Evolutionary conservation across 345 rosid species (phyloP).

Genomic region (Kernera saxatilis): DNA sequence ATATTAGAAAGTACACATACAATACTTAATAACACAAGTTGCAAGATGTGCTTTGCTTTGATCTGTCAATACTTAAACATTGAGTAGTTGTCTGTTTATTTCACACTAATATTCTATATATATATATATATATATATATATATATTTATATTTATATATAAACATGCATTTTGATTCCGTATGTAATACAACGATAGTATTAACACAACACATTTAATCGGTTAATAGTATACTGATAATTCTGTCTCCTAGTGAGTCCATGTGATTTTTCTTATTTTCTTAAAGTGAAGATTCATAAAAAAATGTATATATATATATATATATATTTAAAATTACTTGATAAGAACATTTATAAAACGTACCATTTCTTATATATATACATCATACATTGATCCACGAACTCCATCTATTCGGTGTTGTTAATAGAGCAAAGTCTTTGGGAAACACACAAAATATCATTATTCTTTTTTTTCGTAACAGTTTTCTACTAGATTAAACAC

Average conservation of each 20-base stretch:
- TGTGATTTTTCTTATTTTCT: not conserved
- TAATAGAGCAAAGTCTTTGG: not conserved
- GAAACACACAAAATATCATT: not conserved
- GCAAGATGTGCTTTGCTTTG: constrained; percentile 6
- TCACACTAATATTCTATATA: too few species aligned
- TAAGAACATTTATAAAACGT: not conserved
- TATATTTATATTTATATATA: too few species aligned
- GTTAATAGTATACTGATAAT: not conserved
- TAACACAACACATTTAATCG: not conserved
- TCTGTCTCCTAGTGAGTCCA: not conserved
- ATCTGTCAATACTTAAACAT: not conserved
- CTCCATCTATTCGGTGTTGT: not conserved
- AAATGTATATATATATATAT: too few species aligned
- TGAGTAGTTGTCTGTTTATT: too few species aligned
- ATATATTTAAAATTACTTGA: not conserved
- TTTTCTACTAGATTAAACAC: not conserved
- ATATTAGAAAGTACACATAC: constrained; percentile 3
- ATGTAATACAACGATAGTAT: too few species aligned
- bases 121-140: too few species aligned
- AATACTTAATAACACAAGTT: not conserved
- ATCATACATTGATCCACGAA: not conserved
- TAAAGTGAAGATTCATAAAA: not conserved
- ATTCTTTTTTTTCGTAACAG: not conserved
- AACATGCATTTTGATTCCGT: not conserved
- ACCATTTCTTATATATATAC: not conserved